These are phyloP conservation scores for Penicillium sp. DNA, from an alignment of 2,329 filamentous ascomycete genomes.

Conservation along the genomic window DNA sequence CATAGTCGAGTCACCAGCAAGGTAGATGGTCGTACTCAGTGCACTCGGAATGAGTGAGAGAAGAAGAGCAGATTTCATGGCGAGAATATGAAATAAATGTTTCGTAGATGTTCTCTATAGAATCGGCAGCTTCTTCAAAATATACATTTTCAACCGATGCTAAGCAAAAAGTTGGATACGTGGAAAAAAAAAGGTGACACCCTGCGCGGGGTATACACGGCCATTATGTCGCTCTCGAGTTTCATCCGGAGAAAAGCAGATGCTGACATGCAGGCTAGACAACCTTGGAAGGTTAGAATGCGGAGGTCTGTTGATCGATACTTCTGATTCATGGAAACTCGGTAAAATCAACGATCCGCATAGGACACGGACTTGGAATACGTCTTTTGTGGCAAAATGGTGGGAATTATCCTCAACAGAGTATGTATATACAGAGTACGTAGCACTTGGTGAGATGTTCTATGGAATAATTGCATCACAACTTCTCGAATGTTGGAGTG, in stretches of 20 bases:
- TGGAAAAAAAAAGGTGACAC: conserved; percentile 15
- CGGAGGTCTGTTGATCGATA: conserved; percentile 5
- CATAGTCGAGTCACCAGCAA: conserved; percentile 40
- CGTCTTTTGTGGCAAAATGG: neutral
- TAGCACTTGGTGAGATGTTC: too few species aligned
- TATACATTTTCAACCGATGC: neutral
- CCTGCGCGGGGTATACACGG: neutral
- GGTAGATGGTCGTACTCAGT: conserved; percentile 29
- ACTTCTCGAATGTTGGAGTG: conserved; percentile 79
- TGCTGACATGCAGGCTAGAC: neutral
- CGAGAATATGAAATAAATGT: neutral
- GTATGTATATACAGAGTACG: too few species aligned
- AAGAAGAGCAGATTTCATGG: conserved; percentile 24
- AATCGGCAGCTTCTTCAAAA: neutral
- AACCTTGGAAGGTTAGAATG: too few species aligned
- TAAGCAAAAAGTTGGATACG: conserved; percentile 7
- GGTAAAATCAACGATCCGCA: neutral
- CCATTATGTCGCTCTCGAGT: neutral
- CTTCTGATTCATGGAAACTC: conserved; percentile 21
- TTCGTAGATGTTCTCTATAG: neutral
- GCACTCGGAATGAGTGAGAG: conserved; percentile 24
- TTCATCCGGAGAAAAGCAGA: conserved; percentile 12
- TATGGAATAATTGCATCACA: conserved; percentile 48
- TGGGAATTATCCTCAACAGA: neutral
- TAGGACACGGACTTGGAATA: neutral